Percentiles rank a stretch among this genome's conserved stretches.
Evolutionary conservation across 371 early-diverging fungal genomes (phyloP).

Genomic region (Quaeritorhiza haematococci): DNA sequence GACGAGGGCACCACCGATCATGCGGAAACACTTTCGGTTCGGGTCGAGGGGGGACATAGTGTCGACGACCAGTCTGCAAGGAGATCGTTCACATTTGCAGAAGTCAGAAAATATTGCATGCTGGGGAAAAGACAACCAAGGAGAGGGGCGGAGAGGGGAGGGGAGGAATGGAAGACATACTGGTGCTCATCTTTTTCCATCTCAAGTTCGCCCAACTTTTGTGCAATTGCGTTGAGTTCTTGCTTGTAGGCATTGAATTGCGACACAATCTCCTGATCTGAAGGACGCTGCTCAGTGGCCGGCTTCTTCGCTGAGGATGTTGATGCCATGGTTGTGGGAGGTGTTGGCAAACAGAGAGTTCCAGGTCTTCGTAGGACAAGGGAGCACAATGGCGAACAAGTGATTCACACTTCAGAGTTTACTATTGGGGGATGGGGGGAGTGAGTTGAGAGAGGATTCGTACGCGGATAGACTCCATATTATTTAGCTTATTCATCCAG

Average conservation of each 20-base stretch:
- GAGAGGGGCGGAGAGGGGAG: not conserved
- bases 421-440: too few relatives aligned
- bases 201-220: constrained; percentile 92
- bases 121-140: not conserved
- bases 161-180: constrained; percentile 34
- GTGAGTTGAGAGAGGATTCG: too few relatives aligned
- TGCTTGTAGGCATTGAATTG: constrained; percentile 78
- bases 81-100: too few relatives aligned
- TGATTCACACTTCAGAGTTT: too few relatives aligned
- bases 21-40: constrained; percentile 86
- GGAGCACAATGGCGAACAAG: too few relatives aligned
- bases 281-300: constrained; percentile 32
- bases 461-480: too few relatives aligned
- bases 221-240: constrained; percentile 78
- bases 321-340: too few relatives aligned
- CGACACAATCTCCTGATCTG: constrained; percentile 61
- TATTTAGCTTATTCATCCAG: too few relatives aligned
- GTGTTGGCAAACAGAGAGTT: too few relatives aligned
- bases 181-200: constrained; percentile 91
- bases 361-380: too few relatives aligned
- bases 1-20: constrained; percentile 89
- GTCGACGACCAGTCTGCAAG: constrained; percentile 79
- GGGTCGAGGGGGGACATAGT: constrained; percentile 76
- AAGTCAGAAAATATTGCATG: not conserved
- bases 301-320: not conserved